A percentile compares a stretch with the other conserved stretches of the same genome.
phyloP scores from a whole-genome alignment of 345 rosid genomes.

The Alliaria petiolata region DNA sequence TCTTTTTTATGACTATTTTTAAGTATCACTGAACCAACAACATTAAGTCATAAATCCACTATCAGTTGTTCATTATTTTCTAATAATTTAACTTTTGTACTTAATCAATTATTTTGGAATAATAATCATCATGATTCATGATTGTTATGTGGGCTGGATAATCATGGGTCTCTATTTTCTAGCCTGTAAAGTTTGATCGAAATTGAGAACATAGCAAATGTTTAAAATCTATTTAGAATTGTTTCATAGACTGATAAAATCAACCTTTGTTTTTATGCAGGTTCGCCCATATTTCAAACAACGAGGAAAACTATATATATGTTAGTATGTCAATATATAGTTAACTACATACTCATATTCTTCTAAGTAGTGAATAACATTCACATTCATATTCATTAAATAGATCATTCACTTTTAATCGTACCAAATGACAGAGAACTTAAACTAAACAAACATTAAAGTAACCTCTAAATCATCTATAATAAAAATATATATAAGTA shows the following conservation, averaged over 20 bases:
- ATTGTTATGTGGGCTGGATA: slow-evolving; percentile 27
- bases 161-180: slow-evolving; percentile 29
- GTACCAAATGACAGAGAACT: not conserved
- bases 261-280: not conserved
- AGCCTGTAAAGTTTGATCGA: slow-evolving; percentile 27
- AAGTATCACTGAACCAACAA: slow-evolving; percentile 18
- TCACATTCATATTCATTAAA: not conserved
- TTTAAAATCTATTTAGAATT: not conserved
- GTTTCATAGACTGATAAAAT: not conserved
- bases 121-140: slow-evolving; percentile 21
- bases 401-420: not conserved
- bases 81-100: slow-evolving; percentile 26
- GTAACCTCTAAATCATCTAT: not conserved
- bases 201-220: slow-evolving; percentile 9
- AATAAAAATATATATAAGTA: not conserved
- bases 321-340: not conserved
- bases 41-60: slow-evolving; percentile 28
- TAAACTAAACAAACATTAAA: not conserved
- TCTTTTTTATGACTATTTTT: not conserved
- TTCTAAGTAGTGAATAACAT: not conserved
- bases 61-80: slow-evolving; percentile 19
- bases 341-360: not conserved
- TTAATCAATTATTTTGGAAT: slow-evolving; percentile 10
- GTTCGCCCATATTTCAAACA: not conserved
- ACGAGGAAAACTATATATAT: too few species aligned